These are phyloP conservation scores for Penicillium angulare DNA, from an alignment of 495 filamentous ascomycete genomes.

Conservation along the genomic window DNA sequence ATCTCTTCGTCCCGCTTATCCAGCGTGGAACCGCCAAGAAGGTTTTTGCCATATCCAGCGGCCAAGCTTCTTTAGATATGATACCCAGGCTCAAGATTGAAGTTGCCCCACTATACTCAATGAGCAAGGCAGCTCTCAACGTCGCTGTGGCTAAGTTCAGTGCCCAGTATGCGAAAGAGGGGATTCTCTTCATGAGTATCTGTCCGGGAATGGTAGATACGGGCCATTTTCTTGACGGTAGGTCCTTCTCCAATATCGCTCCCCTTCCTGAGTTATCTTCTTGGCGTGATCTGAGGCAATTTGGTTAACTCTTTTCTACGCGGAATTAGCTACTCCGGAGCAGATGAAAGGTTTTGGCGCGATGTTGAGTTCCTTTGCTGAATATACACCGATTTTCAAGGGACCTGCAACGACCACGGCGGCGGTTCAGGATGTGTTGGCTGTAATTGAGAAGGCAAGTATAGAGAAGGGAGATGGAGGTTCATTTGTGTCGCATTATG, in stretches of 20 bases:
- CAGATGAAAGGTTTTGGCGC: conserved; percentile 25
- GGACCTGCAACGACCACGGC: conserved; percentile 43
- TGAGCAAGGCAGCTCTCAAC: conserved; percentile 48
- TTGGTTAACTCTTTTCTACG: too few species aligned
- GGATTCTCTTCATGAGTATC: conserved; percentile 50
- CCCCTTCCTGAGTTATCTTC: too few species aligned
- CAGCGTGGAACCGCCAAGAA: conserved; percentile 51
- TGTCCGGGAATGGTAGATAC: conserved; percentile 48
- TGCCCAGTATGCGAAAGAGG: conserved; percentile 50
- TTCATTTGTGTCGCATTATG: conserved; percentile 52
- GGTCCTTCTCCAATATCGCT: too few species aligned
- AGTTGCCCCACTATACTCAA: conserved; percentile 27
- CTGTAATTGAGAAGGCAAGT: conserved; percentile 41
- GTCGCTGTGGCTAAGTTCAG: conserved; percentile 45
- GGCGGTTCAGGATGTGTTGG: conserved; percentile 35
- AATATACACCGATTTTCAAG: conserved; percentile 50
- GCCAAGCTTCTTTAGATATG: conserved; percentile 46
- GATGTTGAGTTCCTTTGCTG: conserved; percentile 34
- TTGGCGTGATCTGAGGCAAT: too few species aligned
- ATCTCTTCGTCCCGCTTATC: conserved; percentile 54
- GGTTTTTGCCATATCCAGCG: conserved; percentile 52
- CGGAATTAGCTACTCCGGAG: conserved; percentile 34
- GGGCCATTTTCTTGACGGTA: conserved; percentile 21
- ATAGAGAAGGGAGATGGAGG: conserved; percentile 51
- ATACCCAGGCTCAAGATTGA: conserved; percentile 30